These are phyloP conservation scores for Pouteria campechiana DNA, from an alignment of 179 eudicot species.

Conservation along the genomic window DNA sequence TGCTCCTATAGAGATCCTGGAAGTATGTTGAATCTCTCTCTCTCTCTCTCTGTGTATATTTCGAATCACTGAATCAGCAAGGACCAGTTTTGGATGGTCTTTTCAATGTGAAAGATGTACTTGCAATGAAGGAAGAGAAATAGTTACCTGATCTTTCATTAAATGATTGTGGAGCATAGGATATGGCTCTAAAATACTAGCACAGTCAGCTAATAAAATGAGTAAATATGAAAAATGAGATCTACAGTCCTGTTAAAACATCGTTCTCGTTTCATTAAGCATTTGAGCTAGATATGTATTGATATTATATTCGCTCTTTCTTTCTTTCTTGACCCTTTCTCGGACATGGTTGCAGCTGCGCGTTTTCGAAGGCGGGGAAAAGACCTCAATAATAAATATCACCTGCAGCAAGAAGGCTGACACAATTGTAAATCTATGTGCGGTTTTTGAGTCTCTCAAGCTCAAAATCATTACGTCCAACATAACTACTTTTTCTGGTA, in stretches of 20 bases:
- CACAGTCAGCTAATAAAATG: too few species aligned
- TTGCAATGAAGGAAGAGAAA: too few species aligned
- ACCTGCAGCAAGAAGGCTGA: conserved; percentile 55
- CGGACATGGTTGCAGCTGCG: conserved; percentile 35
- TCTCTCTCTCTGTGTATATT: background rate
- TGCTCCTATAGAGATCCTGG: conserved; percentile 45
- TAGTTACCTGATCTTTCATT: too few species aligned
- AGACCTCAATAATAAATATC: conserved; percentile 54
- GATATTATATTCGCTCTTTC: background rate
- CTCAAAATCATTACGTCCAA: conserved; percentile 59
- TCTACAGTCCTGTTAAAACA: too few species aligned
- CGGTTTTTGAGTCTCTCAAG: conserved; percentile 67
- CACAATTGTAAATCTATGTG: conserved; percentile 60
- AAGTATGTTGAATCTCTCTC: conserved; percentile 31
- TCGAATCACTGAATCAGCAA: too few species aligned
- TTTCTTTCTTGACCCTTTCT: background rate
- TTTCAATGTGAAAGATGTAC: too few species aligned
- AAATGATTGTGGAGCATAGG: too few species aligned
- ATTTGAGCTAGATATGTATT: too few species aligned
- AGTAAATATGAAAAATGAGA: too few species aligned
- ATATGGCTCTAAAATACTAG: too few species aligned
- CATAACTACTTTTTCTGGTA: conserved; percentile 57
- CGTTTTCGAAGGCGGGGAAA: conserved; percentile 61
- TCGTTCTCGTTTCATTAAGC: too few species aligned
- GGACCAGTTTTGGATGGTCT: too few species aligned